Evolutionary conservation across 2,329 filamentous ascomycete species (phyloP).

Genomic region (Trichoderma koningii): DNA sequence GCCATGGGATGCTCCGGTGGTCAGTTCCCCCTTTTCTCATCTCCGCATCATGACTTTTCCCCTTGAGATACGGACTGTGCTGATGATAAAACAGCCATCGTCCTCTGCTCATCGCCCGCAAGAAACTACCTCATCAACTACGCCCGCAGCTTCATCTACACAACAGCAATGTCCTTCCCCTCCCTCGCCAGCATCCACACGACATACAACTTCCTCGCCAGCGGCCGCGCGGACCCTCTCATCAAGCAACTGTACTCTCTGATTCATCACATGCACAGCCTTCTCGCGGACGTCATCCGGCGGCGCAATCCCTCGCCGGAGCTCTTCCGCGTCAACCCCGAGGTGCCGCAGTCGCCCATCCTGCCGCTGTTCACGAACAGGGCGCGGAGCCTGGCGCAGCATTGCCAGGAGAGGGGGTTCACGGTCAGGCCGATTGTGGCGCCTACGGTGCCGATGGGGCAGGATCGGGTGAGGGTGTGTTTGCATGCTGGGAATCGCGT

Average conservation of each 20-base stretch:
- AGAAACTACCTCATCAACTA: constrained; percentile 73
- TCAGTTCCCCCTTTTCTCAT: constrained; percentile 42
- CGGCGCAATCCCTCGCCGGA: constrained; percentile 29
- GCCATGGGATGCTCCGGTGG: constrained; percentile 69
- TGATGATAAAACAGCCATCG: constrained; percentile 43
- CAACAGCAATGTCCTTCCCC: constrained; percentile 66
- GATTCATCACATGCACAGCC: constrained; percentile 45
- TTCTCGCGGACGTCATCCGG: constrained; percentile 46
- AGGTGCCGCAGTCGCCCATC: constrained; percentile 59
- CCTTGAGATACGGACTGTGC: neutral
- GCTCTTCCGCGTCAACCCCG: constrained; percentile 41
- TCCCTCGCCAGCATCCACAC: constrained; percentile 60
- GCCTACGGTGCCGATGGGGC: constrained; percentile 66
- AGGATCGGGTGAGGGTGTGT: constrained; percentile 66
- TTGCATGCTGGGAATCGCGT: constrained; percentile 67
- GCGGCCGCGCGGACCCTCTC: constrained; percentile 49
- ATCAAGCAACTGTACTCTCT: constrained; percentile 39
- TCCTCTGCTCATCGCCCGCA: constrained; percentile 62
- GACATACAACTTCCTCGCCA: constrained; percentile 58
- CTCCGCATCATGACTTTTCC: neutral
- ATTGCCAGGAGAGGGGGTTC: constrained; percentile 61
- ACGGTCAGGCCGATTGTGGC: constrained; percentile 67
- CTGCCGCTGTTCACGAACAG: constrained; percentile 61
- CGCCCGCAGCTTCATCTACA: constrained; percentile 73
- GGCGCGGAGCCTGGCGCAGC: constrained; percentile 59